Evolutionary conservation across 2,329 filamentous ascomycete species (phyloP).

Genomic region (Endothia cerciana): DNA sequence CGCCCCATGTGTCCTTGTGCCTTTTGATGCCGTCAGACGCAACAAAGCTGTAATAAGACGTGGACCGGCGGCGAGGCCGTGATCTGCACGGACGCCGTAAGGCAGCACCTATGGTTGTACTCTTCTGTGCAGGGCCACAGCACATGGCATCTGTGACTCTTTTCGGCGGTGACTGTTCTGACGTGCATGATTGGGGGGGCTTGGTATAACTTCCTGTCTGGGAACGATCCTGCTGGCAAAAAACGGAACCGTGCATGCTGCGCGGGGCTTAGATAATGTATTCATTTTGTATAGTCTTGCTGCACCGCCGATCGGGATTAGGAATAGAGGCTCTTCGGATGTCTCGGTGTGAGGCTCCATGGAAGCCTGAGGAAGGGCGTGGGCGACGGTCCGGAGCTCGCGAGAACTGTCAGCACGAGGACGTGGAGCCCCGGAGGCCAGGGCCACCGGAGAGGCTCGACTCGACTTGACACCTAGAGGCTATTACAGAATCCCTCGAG

Average conservation of each 20-base stretch:
- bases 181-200: conserved; percentile 20
- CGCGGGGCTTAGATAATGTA: conserved; percentile 24
- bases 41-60: not conserved
- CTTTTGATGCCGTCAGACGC: not conserved
- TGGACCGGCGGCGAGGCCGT: conserved; percentile 17
- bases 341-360: conserved; percentile 20
- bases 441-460: not conserved
- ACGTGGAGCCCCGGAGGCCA: not conserved
- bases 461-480: not conserved
- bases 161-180: conserved; percentile 19
- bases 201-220: conserved; percentile 15
- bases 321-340: conserved; percentile 10
- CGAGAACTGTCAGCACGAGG: conserved; percentile 1
- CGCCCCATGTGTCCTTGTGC: not conserved
- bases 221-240: conserved; percentile 22
- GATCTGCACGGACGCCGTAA: conserved; percentile 8
- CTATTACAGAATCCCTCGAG: too few relatives aligned
- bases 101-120: not conserved
- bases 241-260: conserved; percentile 8
- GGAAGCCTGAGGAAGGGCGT: not conserved
- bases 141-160: conserved; percentile 9
- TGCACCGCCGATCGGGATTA: not conserved
- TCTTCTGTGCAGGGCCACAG: not conserved
- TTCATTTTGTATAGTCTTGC: not conserved
- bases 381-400: not conserved